phyloP scores from a whole-genome alignment of 768 basidiomycete genomes.

The Lepiota subincarnata region DNA sequence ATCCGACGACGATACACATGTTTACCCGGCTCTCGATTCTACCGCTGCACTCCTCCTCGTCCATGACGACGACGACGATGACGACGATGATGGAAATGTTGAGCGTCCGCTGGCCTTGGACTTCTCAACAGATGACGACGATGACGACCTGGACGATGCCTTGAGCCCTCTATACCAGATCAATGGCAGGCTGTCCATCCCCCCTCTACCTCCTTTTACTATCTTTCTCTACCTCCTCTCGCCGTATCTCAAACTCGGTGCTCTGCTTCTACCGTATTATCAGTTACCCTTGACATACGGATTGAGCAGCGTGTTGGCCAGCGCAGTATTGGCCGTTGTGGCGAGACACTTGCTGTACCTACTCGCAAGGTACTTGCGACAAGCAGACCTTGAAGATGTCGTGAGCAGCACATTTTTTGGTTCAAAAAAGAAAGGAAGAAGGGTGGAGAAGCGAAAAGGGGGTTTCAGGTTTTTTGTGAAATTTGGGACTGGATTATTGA shows the following conservation, averaged over 20 bases:
- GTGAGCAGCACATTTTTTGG: constrained; percentile 49
- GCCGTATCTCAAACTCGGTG: constrained; percentile 69
- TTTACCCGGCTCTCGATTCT: constrained; percentile 30
- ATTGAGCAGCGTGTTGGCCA: constrained; percentile 45
- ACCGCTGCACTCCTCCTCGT: constrained; percentile 62
- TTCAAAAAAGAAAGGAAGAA: constrained; percentile 48
- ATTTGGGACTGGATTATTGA: constrained; percentile 38
- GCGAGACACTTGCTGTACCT: constrained; percentile 73
- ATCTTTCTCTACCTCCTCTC: constrained; percentile 69
- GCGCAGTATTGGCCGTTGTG: constrained; percentile 56
- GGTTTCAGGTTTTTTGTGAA: constrained; percentile 43
- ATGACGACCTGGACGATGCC: constrained; percentile 45
- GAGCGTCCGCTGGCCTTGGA: constrained; percentile 28
- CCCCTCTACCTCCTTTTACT: constrained; percentile 51
- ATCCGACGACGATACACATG: constrained; percentile 20
- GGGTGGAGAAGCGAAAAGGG: constrained; percentile 34
- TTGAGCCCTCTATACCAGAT: constrained; percentile 43
- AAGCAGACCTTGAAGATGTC: constrained; percentile 62
- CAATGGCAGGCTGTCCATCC: constrained; percentile 33
- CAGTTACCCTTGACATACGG: constrained; percentile 44
- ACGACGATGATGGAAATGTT: constrained; percentile 25
- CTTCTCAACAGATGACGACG: constrained; percentile 24
- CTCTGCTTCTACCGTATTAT: constrained; percentile 53
- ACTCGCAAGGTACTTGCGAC: constrained; percentile 67
- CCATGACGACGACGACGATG: constrained; percentile 45